Evolutionary conservation across 2,329 filamentous ascomycete genomes (phyloP).

Genomic region (Aspergillus quadricinctus): DNA sequence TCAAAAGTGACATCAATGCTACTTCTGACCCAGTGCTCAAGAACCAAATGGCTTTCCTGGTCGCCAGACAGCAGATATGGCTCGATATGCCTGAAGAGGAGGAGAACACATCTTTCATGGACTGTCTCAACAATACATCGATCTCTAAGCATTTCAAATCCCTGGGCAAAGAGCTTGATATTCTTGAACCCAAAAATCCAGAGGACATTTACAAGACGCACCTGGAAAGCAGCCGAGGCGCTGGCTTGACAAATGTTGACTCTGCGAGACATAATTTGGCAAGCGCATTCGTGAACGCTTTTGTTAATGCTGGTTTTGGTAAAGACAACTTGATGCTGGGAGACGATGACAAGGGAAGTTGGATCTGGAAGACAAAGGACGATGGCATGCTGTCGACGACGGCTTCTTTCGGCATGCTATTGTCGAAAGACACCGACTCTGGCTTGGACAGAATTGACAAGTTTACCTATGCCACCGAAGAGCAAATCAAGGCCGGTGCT

Average conservation of each 20-base stretch:
- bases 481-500: conserved; percentile 84
- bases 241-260: conserved; percentile 89
- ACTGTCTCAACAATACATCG: conserved; percentile 82
- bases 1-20: conserved; percentile 74
- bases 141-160: conserved; percentile 90
- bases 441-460: conserved; percentile 92
- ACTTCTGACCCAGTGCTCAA: conserved; percentile 77
- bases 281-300: conserved; percentile 93
- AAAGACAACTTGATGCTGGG: conserved; percentile 98
- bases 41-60: conserved; percentile 90
- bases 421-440: conserved; percentile 90
- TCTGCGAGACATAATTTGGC: conserved; percentile 94
- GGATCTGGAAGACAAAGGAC: conserved; percentile 99
- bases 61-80: conserved; percentile 85
- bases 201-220: conserved; percentile 99
- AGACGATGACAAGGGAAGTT: conserved; percentile 80
- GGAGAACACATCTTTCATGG: conserved; percentile 69
- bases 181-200: conserved; percentile 91
- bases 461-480: conserved; percentile 80
- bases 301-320: conserved; percentile 92
- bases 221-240: conserved; percentile 88
- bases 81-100: conserved; percentile 63
- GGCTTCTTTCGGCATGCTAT: conserved; percentile 83
- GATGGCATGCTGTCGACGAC: conserved; percentile 97
- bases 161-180: conserved; percentile 91